Percentiles rank a stretch among this genome's conserved stretches.
phyloP scores from a whole-genome alignment of 371 early-diverging fungal species.

The Ordospora pajunii region DNA sequence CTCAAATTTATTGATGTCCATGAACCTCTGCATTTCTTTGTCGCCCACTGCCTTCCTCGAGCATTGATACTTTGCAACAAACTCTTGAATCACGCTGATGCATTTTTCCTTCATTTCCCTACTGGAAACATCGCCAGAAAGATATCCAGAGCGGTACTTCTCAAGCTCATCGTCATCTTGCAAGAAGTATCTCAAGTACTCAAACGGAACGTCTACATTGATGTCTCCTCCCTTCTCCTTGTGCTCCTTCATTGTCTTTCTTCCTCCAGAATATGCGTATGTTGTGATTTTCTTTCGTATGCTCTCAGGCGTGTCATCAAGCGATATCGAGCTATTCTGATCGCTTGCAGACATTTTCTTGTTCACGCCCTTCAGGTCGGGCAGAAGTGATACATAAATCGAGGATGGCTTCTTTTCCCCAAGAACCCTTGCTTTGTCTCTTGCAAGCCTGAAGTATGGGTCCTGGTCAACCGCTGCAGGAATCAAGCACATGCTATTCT shows the following conservation, averaged over 20 bases:
- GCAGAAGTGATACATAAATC: slow-evolving; percentile 88
- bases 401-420: slow-evolving; percentile 89
- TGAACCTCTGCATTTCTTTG: slow-evolving; percentile 34
- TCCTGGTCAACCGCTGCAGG: slow-evolving; percentile 99
- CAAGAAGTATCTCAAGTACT: slow-evolving; percentile 86
- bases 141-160: slow-evolving; percentile 65
- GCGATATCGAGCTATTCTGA: slow-evolving; percentile 78
- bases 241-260: slow-evolving; percentile 81
- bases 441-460: slow-evolving; percentile 95
- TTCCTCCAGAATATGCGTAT: slow-evolving; percentile 90
- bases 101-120: slow-evolving; percentile 83
- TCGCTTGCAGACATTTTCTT: slow-evolving; percentile 95
- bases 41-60: slow-evolving; percentile 62
- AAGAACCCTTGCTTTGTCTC: slow-evolving; percentile 82
- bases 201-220: slow-evolving; percentile 90
- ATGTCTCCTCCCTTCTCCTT: slow-evolving; percentile 77
- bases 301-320: slow-evolving; percentile 78
- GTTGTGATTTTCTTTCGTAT: slow-evolving; percentile 96
- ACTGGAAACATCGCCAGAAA: slow-evolving; percentile 75
- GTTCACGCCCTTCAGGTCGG: slow-evolving; percentile 71
- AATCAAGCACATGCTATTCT: slow-evolving; percentile 84
- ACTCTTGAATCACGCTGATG: slow-evolving; percentile 72
- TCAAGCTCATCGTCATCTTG: slow-evolving; percentile 83
- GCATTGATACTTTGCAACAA: slow-evolving; percentile 74
- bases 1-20: slow-evolving; percentile 19